Base-by-base conservation (phyloP, 805 yeast species). In the Wickerhamiella occidentalis region DNA sequence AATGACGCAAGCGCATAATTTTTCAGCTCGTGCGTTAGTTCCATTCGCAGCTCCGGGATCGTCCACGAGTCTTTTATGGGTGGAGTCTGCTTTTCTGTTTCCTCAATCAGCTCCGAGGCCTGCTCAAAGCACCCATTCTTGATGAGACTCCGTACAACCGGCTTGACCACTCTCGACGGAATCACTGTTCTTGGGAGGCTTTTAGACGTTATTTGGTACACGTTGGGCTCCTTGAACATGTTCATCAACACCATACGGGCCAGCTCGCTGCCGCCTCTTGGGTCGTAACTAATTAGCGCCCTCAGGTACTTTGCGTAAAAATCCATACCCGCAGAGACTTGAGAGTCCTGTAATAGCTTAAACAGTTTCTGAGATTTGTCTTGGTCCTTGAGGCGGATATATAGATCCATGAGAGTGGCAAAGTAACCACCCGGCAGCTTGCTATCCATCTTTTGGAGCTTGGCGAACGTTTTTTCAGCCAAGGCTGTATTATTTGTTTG, bases 401-500 rank as follows among this genome's bases (percentile, higher is more conserved):
- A 54, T 13, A 51, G 45, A 15, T 59, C 55, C 26, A 59, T 53
- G 35, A 62, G 50, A 11, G 60, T 41, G 0, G 60, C 53, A 43
- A 54, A 61, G 49, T 62, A 63, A 6, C 56, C 56, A 8, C 55
- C 55, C 7, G 41, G 48, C 9, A 52, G 51, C 7, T 26, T 19
- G 11, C 55, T 19, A 17, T 51, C 52, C n/a, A 33, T 7, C 11
- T 22, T n/a, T 37, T 44, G 45, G 56, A 50, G 58, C 40, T 63
- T 60, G 23, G 51, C 56, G 8, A 67, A 57, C 28, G 64, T 46
- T 9, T 52, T 54, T 43, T 69, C 69, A 1, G 74, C 75, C 17
- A 50, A 36, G 42, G 61, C 64, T 50, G 56, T 61, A 46, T 66
- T 65, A 6, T 64, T 66, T 25, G 65, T 51, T 33, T 55, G 58